A percentile compares a stretch with the other conserved stretches of the same genome.
Conservation (phyloP, 768 basidiomycete species). For the Tricholoma furcatifolium region DNA sequence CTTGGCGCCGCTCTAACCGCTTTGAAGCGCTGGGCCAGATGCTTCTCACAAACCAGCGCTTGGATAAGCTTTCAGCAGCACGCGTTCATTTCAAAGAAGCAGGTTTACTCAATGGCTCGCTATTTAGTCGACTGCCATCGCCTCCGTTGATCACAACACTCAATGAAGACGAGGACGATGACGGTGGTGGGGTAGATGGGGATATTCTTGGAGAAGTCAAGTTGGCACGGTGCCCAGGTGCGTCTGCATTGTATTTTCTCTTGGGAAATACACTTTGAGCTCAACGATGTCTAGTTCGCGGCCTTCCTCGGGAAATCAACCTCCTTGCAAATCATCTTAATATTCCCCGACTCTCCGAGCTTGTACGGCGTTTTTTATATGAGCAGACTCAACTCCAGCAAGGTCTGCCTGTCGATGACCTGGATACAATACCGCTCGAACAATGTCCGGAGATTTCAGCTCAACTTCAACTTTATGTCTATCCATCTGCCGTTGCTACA, state of each 20-base stretch:
- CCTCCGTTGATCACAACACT: neutral
- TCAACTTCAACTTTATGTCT: constrained; percentile 5
- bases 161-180: neutral
- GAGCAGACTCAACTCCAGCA: too few species aligned
- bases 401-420: neutral
- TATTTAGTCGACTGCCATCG: neutral
- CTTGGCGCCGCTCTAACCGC: constrained; percentile 19
- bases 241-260: neutral
- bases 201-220: neutral
- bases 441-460: neutral
- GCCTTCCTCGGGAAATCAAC: too few species aligned
- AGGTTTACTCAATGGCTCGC: neutral
- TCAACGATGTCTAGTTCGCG: too few species aligned
- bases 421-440: neutral
- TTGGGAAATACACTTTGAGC: too few species aligned
- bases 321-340: neutral
- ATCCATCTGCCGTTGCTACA: constrained; percentile 16
- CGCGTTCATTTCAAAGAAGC: constrained; percentile 2
- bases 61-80: constrained; percentile 16
- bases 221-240: neutral
- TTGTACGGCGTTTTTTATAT: neutral
- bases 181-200: neutral
- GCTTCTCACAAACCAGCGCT: constrained; percentile 18
- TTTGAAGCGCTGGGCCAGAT: constrained; percentile 20
- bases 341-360: neutral